phyloP scores from a whole-genome alignment of 306 rosid species.

The Lathyrus tuberosus region DNA sequence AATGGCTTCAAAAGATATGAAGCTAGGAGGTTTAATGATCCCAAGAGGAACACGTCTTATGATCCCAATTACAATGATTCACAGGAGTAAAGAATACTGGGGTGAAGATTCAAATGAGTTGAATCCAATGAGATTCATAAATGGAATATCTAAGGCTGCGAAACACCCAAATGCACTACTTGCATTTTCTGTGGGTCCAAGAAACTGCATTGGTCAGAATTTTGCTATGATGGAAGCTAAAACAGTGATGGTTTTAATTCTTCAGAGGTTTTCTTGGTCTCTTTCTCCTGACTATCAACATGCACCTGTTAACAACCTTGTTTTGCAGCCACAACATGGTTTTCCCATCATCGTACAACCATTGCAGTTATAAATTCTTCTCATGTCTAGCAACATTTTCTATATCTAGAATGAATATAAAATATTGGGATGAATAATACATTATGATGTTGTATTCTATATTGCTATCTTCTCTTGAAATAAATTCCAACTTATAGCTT shows the following conservation, averaged over 20 bases:
- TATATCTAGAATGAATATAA: too few species aligned
- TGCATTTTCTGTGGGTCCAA: slow-evolving; percentile 45
- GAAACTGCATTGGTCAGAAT: slow-evolving; percentile 51
- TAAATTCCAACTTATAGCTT: too few species aligned
- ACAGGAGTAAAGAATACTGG: slow-evolving; percentile 39
- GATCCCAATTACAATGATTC: slow-evolving; percentile 36
- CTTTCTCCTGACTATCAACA: slow-evolving; percentile 42
- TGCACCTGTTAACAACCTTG: slow-evolving; percentile 37
- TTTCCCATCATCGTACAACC: slow-evolving; percentile 38
- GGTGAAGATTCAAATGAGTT: slow-evolving; percentile 55
- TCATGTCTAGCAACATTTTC: too few species aligned
- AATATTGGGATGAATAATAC: too few species aligned
- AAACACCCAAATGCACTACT: slow-evolving; percentile 43
- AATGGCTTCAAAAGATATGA: slow-evolving; percentile 37
- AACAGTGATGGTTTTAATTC: slow-evolving; percentile 36
- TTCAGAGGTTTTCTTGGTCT: slow-evolving; percentile 43
- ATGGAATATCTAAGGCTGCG: slow-evolving; percentile 47
- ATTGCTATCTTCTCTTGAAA: too few species aligned
- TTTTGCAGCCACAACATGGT: slow-evolving; percentile 45
- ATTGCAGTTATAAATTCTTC: slow-evolving; percentile 15
- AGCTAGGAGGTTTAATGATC: slow-evolving; percentile 36
- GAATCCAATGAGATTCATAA: slow-evolving; percentile 50
- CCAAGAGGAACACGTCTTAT: slow-evolving; percentile 34
- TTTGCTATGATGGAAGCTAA: slow-evolving; percentile 47
- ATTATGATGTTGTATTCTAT: too few species aligned